phyloP scores from a whole-genome alignment of 2,329 filamentous ascomycete genomes.

The Aspergillus clavatus region DNA sequence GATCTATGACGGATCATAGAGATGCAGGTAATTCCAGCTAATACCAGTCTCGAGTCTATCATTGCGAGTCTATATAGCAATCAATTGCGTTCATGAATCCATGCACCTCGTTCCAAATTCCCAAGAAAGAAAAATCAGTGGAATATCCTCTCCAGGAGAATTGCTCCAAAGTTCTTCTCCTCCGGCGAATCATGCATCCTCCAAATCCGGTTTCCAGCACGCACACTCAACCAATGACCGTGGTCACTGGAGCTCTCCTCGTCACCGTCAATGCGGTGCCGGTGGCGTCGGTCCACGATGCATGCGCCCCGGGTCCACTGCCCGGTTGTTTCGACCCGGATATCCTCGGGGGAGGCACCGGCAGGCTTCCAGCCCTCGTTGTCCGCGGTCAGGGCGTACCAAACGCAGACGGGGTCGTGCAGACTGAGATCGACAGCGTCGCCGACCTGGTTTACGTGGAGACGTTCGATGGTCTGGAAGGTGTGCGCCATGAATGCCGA shows the following conservation, averaged over 20 bases:
- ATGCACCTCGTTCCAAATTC: constrained; percentile 8
- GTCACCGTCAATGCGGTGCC: constrained; percentile 42
- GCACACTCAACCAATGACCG: constrained; percentile 67
- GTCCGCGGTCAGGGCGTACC: constrained; percentile 63
- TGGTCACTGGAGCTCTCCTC: constrained; percentile 65
- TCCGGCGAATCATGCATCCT: constrained; percentile 68
- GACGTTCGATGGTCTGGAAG: constrained; percentile 62
- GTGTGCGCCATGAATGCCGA: constrained; percentile 66
- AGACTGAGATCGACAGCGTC: constrained; percentile 56
- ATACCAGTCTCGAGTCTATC: no score
- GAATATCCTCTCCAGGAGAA: constrained; percentile 64
- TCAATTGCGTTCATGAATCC: neutral
- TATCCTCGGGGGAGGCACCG: constrained; percentile 63
- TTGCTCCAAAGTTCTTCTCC: constrained; percentile 59
- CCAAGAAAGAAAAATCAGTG: constrained; percentile 36
- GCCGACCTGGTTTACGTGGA: constrained; percentile 53
- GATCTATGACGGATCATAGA: no score
- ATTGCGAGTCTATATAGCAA: constrained; percentile 1
- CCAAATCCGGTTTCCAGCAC: constrained; percentile 73
- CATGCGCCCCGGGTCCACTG: constrained; percentile 96
- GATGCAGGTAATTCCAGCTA: no score
- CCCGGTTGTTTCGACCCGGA: constrained; percentile 80
- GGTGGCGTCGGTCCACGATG: constrained; percentile 67
- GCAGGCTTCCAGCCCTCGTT: constrained; percentile 41
- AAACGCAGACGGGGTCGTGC: constrained; percentile 74